Evolutionary conservation across 805 yeast genomes (phyloP), one percentile per base, ranked within the genome.

Genomic region (Wickerhamiella sergipiensis): DNA sequence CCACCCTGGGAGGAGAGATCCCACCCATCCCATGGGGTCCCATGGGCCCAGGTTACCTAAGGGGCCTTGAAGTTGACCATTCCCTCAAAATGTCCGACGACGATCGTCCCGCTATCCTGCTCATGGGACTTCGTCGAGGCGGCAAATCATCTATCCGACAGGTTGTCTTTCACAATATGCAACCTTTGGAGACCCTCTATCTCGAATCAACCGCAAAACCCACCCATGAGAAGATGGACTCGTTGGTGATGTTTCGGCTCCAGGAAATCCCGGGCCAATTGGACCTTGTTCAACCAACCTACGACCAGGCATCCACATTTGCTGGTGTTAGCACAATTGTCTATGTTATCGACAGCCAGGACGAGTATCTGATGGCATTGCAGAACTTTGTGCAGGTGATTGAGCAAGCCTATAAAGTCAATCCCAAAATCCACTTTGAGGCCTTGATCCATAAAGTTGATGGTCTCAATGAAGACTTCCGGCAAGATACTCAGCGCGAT

Each of bases 111-210:
- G 23, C 15, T 6, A 53, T 88, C 45, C 72, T 88, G 24, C 67
- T 88, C 51, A 85, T 88, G 95, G 97, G 97, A 1, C 74, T 88
- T 36, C 76, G 95, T 61, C 50, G 73, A 26, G 61, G 72, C 45
- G 98, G 98, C 13, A 92, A 92, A 67, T 86, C 96, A 8, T 88
- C 97, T 2, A 92, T 92, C 31, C 82, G 96, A 61, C 88, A 90
- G 63, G 97, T 92, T 13, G 94, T 92, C 1, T 92, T 92, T 67
- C 95, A 90, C 65, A 85, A 86, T 63, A 87, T 92, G 95, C 95
- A 85, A 62, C 97, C 98, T 1, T 71, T 88, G 54, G 97, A 90
- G 61, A 89, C 97, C 0, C 67, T 90, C 45, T 90, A 90, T 61
- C 69, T 92, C 50, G 97, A 90, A 59, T 80, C 89, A 48, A 90